Base-by-base conservation (phyloP, 176 grass and related monocot species). In the Metroxylon sagu region DNA sequence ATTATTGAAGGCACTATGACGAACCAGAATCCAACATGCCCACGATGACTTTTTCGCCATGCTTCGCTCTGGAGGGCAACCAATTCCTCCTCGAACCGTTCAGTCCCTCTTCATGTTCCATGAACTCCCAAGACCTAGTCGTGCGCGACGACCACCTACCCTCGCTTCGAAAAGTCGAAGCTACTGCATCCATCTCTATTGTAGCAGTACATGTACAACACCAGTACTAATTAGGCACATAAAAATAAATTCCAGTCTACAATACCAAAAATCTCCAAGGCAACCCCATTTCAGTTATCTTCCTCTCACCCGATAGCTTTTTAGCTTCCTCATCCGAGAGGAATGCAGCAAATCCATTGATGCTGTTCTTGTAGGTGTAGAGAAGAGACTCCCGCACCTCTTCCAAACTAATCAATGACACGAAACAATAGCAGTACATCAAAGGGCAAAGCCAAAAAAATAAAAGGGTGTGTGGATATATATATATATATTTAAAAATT, bases 101-200 rank as follows among this genome's bases (percentile, higher is more conserved):
- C 31, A 74, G 16, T 5, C 80, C 87, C 49, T 95, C 89, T 64
- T 91, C 93, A 3, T 77, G 55, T 12, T 76, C 75, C 29, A 97
- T 15, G 66, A 97, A 97, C 62, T 88, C 78, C 93, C 93, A 97
- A 56, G 93, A 97, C 62, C 93, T 85, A 7, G 87, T 97, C 65
- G 93, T 97, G 76, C 91, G 93, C 10, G 77, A 83, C 6, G 73
- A 72, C 81, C 64, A 80, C 71, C 76, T 83, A 52, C 59, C 78
- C 39, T 97, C 66, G 71, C 87, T 85, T 66, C 61, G 83, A 60
- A 90, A 81, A 0, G 76, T 63, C 3, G 80, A 80, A 27, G 85
- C 79, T 67, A 97, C 93, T 60, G 85, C 87, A 18, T 69, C 65
- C 69, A 19, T 88, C 50, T 3, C 92, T 97, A 77, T 50, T 53